Evolutionary conservation across 2,329 filamentous ascomycete species (phyloP), one percentile per base, ranked within the genome.

Genomic region (Alternaria sp.): DNA sequence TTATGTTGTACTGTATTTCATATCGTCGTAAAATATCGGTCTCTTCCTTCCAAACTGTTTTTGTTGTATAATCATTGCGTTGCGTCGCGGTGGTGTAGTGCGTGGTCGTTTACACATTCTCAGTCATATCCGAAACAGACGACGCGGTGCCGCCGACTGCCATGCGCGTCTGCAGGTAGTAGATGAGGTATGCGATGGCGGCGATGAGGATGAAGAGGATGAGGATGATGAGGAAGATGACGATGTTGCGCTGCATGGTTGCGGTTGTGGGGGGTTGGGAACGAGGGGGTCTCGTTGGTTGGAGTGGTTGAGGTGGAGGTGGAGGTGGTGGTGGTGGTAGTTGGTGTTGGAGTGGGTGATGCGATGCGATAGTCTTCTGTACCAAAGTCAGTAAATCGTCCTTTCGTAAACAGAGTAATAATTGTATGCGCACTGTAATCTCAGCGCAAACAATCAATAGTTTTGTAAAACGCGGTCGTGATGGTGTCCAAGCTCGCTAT

Each of bases 171-270:
- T 84, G 83, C 46, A 83, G 79, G 74, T 81, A 82, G 79, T 83
- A 85, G 74, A 85, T 85, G 47, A 78, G 67, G 75, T 84, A 85
- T 49, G 79, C 83, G 75, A 85, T 83, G 26, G 83, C 72, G 28
- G 81, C 81, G 56, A 85, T 81, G 54, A 85, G 78, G 72, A 85
- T 78, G 79, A 85, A 84, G 71, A 85, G 83, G 75, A 85, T 81
- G 70, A 85, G 80, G 75, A 85, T 81, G 76, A 85, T 85, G 71
- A 84, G 77, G 76, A 83, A 83, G 78, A 85, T 83, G 78, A 83
- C 83, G 67, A 85, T 77, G 77, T 85, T 85, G 77, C 83, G 82
- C 76, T 83, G 77, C 83, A 85, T 85, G 49, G 54, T 81, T 64
- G 62, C 54, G 58, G 47, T 47, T 52, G 45, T 19, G n/a, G 40